A percentile compares a stretch with the other conserved stretches of the same genome.
Conservation (phyloP, 306 rosid species). For the Cyclanthera cordifolia region DNA sequence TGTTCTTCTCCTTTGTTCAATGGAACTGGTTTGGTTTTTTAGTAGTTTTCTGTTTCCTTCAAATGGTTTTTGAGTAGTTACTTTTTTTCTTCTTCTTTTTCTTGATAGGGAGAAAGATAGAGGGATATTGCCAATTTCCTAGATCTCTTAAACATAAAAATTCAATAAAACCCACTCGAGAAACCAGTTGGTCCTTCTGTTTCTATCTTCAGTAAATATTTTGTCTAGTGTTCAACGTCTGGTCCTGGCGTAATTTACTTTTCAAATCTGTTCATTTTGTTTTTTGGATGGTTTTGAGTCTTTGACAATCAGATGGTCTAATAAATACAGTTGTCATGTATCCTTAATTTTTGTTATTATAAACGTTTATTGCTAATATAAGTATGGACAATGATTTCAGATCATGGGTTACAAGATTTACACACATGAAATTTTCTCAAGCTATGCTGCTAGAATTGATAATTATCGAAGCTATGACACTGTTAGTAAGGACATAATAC, state of each 20-base stretch:
- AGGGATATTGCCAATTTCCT: too few species aligned
- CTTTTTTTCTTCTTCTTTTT: too few species aligned
- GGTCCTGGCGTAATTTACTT: neutral
- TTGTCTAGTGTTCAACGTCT: neutral
- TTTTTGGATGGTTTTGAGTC: neutral
- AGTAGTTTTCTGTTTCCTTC: too few species aligned
- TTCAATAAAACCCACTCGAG: neutral
- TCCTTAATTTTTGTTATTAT: neutral
- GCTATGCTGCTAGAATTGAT: slow-evolving; percentile 91
- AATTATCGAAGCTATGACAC: slow-evolving; percentile 93
- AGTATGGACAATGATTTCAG: slow-evolving; percentile 35
- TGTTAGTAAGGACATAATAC: slow-evolving; percentile 90
- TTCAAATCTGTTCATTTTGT: neutral
- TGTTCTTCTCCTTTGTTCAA: too few species aligned
- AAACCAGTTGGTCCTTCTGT: neutral
- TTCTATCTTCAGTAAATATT: neutral
- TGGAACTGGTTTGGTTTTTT: too few species aligned
- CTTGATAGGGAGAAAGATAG: too few species aligned
- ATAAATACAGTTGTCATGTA: neutral
- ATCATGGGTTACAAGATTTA: slow-evolving; percentile 94
- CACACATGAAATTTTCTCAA: slow-evolving; percentile 79
- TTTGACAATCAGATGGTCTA: too few species aligned
- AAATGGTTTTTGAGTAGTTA: too few species aligned
- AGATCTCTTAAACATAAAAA: neutral
- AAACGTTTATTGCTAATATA: neutral